A percentile compares a stretch with the other conserved stretches of the same genome.
Conservation (phyloP, 1,139 yeast genomes). For the Yamadazyma membranifaciens region DNA sequence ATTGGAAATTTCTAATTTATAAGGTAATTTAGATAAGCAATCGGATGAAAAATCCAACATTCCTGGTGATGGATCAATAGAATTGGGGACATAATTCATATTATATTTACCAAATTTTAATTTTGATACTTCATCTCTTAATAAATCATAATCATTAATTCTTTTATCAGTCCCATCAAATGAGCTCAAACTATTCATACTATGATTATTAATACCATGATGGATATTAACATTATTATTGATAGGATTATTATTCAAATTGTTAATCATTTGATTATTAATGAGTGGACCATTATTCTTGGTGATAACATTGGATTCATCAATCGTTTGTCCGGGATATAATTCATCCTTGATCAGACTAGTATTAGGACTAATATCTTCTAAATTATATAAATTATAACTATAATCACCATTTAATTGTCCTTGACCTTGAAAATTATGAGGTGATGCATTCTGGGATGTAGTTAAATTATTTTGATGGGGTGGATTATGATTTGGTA, state of each 20-base stretch:
- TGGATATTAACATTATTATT: background rate
- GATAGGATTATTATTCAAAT: background rate
- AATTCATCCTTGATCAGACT: conserved; percentile 1
- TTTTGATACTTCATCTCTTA: conserved; percentile 53
- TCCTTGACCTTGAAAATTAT: background rate
- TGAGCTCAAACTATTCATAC: too few species aligned
- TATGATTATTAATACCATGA: too few species aligned
- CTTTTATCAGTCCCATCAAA: background rate
- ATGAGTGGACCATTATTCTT: background rate
- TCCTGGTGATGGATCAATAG: conserved; percentile 28
- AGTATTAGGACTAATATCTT: conserved; percentile 47
- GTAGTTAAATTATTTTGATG: background rate
- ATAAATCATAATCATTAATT: conserved; percentile 34
- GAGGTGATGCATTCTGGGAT: background rate
- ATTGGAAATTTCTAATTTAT: conserved; percentile 54
- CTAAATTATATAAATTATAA: conserved; percentile 14
- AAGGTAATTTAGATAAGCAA: conserved; percentile 51
- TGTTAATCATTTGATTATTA: background rate
- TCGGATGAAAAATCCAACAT: conserved; percentile 39
- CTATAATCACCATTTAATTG: conserved; percentile 2
- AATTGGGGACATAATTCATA: conserved; percentile 39
- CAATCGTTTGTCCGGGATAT: conserved; percentile 2
- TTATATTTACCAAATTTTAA: conserved; percentile 54
- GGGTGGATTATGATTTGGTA: background rate
- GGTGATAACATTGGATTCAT: background rate